phyloP scores from a whole-genome alignment of 2,329 filamentous ascomycete genomes.

The Chrysoporthe puriensis region DNA sequence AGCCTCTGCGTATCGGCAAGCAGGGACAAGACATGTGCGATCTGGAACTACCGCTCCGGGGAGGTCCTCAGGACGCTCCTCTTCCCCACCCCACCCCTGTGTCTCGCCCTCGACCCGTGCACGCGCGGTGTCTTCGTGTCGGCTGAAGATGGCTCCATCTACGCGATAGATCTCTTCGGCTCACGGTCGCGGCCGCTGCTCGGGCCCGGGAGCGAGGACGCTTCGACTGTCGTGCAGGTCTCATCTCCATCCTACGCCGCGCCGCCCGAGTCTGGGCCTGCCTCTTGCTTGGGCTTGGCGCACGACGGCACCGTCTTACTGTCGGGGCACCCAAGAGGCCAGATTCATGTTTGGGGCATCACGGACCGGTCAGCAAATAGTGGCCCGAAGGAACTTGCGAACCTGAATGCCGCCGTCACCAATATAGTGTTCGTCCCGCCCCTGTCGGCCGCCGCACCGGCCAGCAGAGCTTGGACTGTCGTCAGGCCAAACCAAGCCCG shows the following conservation, averaged over 20 bases:
- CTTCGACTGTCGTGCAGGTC: conserved; percentile 62
- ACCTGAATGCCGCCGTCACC: conserved; percentile 80
- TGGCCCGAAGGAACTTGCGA: conserved; percentile 68
- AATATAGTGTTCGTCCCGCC: conserved; percentile 77
- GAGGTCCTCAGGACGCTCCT: conserved; percentile 79
- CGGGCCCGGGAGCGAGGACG: conserved; percentile 53
- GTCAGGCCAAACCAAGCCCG: conserved; percentile 79
- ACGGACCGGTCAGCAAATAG: conserved; percentile 58
- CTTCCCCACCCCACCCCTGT: conserved; percentile 73
- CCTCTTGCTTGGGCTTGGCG: conserved; percentile 71
- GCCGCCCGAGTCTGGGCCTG: conserved; percentile 66
- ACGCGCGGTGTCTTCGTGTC: conserved; percentile 82
- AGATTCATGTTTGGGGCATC: conserved; percentile 80
- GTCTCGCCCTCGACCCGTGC: conserved; percentile 77
- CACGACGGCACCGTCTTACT: conserved; percentile 82
- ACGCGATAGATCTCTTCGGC: conserved; percentile 73
- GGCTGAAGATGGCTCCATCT: conserved; percentile 79
- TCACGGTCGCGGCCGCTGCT: conserved; percentile 59
- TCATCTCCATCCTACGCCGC: conserved; percentile 58
- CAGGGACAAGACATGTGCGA: conserved; percentile 83
- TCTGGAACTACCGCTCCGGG: conserved; percentile 90
- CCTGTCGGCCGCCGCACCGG: conserved; percentile 43
- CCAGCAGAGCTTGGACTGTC: conserved; percentile 61
- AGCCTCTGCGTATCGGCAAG: conserved; percentile 85
- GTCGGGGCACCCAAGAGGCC: conserved; percentile 80